Evolutionary conservation across 176 grass and related monocot genomes (phyloP), one percentile per base, ranked within the genome.

Genomic region (Typha latifolia): DNA sequence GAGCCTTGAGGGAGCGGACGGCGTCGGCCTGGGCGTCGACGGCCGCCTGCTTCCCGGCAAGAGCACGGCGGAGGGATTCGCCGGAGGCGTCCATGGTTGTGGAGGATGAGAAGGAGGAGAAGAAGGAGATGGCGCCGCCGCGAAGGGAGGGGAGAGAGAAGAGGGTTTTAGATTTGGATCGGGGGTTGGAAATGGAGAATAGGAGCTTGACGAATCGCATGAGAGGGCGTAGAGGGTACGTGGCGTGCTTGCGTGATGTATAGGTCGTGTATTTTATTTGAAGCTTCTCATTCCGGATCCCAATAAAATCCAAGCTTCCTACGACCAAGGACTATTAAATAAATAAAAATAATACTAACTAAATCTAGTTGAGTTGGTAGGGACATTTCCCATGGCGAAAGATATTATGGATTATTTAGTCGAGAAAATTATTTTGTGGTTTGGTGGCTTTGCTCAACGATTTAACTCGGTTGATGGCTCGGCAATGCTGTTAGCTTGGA

Each of bases 101-200:
- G 62, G 62, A 14, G 4, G 62, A 32, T 13, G 19, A 9, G 22
- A 19, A 21, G 52, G 62, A 32, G 12, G 19, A 9, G 22, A 21
- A 59, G 56, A 10, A n/a, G 15, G 27, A 24, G 47, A 49, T 4
- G 51, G 66, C 66, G 31, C 68, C 68, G 48, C 31, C 48, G 68
- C 8, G 66, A 73, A 6, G 21, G 67, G 12, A 61, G 63, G 16
- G 69, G 69, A 12, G 49, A 3, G 27, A 66, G 14, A 49, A 70
- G 70, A 78, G 69, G 72, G 77, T 81, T 89, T 81, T 52, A 68
- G 68, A 66, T 52, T 13, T 68, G 48, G 49, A 47, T 27, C 63
- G 19, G 29, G 61, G 14, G 48, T 3, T 79, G 61, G 61, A 34
- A 74, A 65, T 26, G 23, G 79, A 18, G 74, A 62, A 48, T 16